phyloP scores from a whole-genome alignment of 2,329 filamentous ascomycete genomes.

The Penicillium griseofulvum region DNA sequence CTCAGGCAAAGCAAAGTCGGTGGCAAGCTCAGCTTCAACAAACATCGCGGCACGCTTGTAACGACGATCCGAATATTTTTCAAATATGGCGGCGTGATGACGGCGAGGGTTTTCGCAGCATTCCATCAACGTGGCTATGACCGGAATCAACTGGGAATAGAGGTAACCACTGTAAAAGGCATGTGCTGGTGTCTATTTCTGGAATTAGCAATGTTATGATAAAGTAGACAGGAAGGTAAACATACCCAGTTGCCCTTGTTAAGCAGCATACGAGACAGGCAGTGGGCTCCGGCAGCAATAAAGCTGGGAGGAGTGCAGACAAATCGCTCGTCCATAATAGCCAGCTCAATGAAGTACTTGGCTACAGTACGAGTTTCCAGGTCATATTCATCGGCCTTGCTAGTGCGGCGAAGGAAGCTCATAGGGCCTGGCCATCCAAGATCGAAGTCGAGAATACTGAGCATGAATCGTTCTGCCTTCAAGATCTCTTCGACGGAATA shows the following conservation, averaged over 20 bases:
- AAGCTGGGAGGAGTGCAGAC: slow-evolving; percentile 89
- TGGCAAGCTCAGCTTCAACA: slow-evolving; percentile 70
- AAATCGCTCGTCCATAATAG: slow-evolving; percentile 97
- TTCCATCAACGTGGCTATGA: slow-evolving; percentile 76
- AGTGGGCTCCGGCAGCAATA: slow-evolving; percentile 86
- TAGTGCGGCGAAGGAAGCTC: slow-evolving; percentile 95
- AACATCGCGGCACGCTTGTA: slow-evolving; percentile 82
- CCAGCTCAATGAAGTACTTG: slow-evolving; percentile 96
- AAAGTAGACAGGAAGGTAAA: slow-evolving; percentile 18
- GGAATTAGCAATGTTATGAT: slow-evolving; percentile 18
- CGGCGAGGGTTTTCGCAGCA: slow-evolving; percentile 78
- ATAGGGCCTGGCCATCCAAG: slow-evolving; percentile 98
- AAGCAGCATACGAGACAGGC: slow-evolving; percentile 81
- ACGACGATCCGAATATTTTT: slow-evolving; percentile 85
- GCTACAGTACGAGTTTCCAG: slow-evolving; percentile 90
- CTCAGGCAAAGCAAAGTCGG: slow-evolving; percentile 55
- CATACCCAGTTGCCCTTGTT: slow-evolving; percentile 92
- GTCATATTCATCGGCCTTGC: slow-evolving; percentile 98
- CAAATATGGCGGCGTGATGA: slow-evolving; percentile 83
- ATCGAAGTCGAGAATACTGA: slow-evolving; percentile 93
- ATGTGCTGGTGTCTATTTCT: slow-evolving; percentile 69
- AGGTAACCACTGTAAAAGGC: slow-evolving; percentile 95
- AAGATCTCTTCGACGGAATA: slow-evolving; percentile 90
- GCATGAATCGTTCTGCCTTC: slow-evolving; percentile 97
- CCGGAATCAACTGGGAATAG: slow-evolving; percentile 72